Percentiles rank a stretch among this genome's conserved stretches.
Conservation (phyloP, 2,329 filamentous ascomycete genomes). For the Teratosphaeria nubilosa region DNA sequence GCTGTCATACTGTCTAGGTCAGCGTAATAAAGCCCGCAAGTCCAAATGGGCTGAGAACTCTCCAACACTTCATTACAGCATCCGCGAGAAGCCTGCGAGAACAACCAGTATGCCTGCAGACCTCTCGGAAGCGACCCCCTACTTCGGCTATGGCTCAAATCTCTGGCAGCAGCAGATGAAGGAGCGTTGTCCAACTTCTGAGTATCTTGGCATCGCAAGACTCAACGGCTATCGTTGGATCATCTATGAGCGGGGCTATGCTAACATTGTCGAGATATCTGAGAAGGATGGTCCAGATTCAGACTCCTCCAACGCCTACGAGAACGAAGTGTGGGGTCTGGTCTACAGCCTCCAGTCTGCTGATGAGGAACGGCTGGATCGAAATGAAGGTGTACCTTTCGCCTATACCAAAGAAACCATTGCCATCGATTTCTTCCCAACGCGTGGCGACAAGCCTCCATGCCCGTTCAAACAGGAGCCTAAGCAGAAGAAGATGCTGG, state of each 20-base stretch:
- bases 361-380: slow-evolving; percentile 46
- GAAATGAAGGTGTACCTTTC: slow-evolving; percentile 51
- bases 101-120: neutral
- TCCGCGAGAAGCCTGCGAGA: neutral
- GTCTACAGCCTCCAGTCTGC: slow-evolving; percentile 42
- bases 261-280: slow-evolving; percentile 47
- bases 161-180: slow-evolving; percentile 57
- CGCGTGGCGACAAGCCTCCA: slow-evolving; percentile 6
- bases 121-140: slow-evolving; percentile 21
- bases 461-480: slow-evolving; percentile 18
- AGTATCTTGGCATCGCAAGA: slow-evolving; percentile 47
- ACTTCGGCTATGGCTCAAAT: slow-evolving; percentile 65
- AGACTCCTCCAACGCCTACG: neutral
- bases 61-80: neutral
- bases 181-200: slow-evolving; percentile 47
- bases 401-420: slow-evolving; percentile 49
- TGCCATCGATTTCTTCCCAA: slow-evolving; percentile 34
- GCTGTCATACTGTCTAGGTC: neutral
- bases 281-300: neutral
- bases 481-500: slow-evolving; percentile 35
- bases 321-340: slow-evolving; percentile 46
- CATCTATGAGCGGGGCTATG: slow-evolving; percentile 57
- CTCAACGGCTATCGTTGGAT: slow-evolving; percentile 53
- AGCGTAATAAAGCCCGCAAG: neutral
- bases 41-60: neutral